Evolutionary conservation across 352 stramenopile species (phyloP).

Genomic region (Globisporangium paddicum): DNA sequence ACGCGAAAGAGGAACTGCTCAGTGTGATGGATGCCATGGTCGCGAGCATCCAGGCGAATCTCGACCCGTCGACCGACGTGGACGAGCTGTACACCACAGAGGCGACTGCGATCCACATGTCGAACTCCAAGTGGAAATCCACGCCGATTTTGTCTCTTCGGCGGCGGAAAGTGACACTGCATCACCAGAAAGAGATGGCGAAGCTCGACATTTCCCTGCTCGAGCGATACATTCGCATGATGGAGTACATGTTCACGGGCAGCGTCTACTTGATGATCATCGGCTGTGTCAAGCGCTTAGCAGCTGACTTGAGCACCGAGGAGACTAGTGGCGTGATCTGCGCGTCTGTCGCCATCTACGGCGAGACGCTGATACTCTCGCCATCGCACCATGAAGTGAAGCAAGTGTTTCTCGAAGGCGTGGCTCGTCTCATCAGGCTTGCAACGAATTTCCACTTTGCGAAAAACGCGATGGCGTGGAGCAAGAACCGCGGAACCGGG

Average conservation of each 20-base stretch:
- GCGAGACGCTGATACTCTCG: conserved; percentile 33
- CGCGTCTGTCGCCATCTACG: conserved; percentile 40
- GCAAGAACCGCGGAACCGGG: conserved; percentile 38
- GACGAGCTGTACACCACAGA: conserved; percentile 50
- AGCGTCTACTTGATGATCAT: conserved; percentile 68
- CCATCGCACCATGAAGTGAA: conserved; percentile 48
- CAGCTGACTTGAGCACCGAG: conserved; percentile 28
- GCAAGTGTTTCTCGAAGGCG: conserved; percentile 40
- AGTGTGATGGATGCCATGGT: conserved; percentile 48
- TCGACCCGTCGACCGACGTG: conserved; percentile 36
- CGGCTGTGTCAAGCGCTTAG: conserved; percentile 28
- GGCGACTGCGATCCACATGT: conserved; percentile 30
- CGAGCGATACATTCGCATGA: conserved; percentile 45
- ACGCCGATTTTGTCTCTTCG: conserved; percentile 44
- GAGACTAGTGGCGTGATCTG: conserved; percentile 39
- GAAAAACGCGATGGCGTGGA: conserved; percentile 55
- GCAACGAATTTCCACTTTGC: conserved; percentile 60
- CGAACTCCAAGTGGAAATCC: conserved; percentile 62
- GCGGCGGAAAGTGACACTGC: conserved; percentile 23
- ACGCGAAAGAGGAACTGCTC: conserved; percentile 57
- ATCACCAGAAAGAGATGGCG: conserved; percentile 38
- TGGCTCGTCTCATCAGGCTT: conserved; percentile 49
- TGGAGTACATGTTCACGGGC: conserved; percentile 70
- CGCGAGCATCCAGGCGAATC: conserved; percentile 29
- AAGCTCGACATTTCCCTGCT: conserved; percentile 40